Percentiles rank a stretch among this genome's conserved stretches.
Conservation (phyloP, 129 eudicot species). For the Saposhnikovia divaricata region DNA sequence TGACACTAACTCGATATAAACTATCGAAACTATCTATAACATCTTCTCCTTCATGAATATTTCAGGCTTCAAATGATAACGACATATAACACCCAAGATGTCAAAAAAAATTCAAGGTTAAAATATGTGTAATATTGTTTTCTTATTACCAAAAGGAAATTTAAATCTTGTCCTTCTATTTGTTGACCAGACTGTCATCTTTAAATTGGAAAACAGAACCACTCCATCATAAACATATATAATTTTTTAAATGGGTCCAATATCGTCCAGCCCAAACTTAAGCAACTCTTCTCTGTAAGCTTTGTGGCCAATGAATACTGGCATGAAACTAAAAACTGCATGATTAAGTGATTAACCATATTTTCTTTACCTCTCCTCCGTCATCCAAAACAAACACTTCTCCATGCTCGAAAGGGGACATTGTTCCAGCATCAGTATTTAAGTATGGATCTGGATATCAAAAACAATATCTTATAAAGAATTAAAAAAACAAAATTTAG, state of each 20-base stretch:
- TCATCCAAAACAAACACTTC: slow-evolving; percentile 94
- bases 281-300: background rate
- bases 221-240: background rate
- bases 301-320: background rate
- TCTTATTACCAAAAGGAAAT: background rate
- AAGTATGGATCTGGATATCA: slow-evolving; percentile 78
- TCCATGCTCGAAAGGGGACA: slow-evolving; percentile 99
- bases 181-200: background rate
- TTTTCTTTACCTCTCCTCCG: slow-evolving; percentile 85
- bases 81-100: slow-evolving; percentile 1
- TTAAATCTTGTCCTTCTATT: background rate
- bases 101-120: background rate
- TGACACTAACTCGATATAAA: background rate
- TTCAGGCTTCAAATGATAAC: background rate
- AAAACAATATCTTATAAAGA: background rate
- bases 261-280: background rate
- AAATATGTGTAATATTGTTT: background rate
- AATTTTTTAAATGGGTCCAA: background rate
- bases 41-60: background rate
- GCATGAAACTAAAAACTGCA: background rate
- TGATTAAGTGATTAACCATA: background rate
- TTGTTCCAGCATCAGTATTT: slow-evolving; percentile 97
- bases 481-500: background rate
- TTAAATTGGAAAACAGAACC: background rate
- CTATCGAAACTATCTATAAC: background rate